These are phyloP conservation scores for Brettanomyces naardenensis DNA, from an alignment of 805 yeast genomes.

Conservation along the genomic window DNA sequence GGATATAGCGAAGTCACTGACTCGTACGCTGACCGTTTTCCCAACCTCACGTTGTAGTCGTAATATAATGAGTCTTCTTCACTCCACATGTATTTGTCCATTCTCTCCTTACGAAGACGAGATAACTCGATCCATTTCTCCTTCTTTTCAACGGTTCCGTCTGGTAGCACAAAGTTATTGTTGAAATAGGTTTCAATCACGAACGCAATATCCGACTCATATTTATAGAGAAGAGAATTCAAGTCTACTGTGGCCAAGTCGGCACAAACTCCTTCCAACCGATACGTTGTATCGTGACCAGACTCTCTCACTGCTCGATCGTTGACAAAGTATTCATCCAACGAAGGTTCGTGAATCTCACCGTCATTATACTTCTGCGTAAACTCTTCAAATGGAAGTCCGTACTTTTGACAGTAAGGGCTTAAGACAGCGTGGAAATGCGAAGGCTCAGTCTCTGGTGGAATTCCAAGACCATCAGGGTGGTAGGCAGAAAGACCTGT, in stretches of 20 bases:
- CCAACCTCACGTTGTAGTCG: conserved; percentile 66
- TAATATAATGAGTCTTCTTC: conserved; percentile 69
- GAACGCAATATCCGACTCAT: conserved; percentile 76
- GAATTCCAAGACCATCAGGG: conserved; percentile 88
- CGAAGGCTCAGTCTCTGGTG: conserved; percentile 91
- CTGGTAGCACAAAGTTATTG: conserved; percentile 34
- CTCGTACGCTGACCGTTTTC: conserved; percentile 57
- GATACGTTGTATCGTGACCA: conserved; percentile 91
- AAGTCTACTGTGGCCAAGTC: conserved; percentile 85
- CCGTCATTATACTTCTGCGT: conserved; percentile 62
- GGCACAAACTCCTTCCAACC: conserved; percentile 87
- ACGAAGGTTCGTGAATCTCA: conserved; percentile 60
- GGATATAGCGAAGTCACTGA: conserved; percentile 92
- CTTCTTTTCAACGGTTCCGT: conserved; percentile 37
- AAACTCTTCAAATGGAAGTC: conserved; percentile 52
- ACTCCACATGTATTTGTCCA: conserved; percentile 77
- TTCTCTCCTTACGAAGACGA: conserved; percentile 38
- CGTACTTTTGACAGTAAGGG: conserved; percentile 62
- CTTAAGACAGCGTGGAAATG: conserved; percentile 70
- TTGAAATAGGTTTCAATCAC: conserved; percentile 50
- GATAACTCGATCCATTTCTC: conserved; percentile 61
- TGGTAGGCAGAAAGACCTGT: conserved; percentile 86
- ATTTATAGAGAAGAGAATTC: conserved; percentile 79
- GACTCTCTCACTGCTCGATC: conserved; percentile 94
- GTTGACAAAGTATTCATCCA: conserved; percentile 83